These are phyloP conservation scores for Aspergillus sclerotioniger DNA, from an alignment of 495 filamentous ascomycete genomes.

Conservation along the genomic window DNA sequence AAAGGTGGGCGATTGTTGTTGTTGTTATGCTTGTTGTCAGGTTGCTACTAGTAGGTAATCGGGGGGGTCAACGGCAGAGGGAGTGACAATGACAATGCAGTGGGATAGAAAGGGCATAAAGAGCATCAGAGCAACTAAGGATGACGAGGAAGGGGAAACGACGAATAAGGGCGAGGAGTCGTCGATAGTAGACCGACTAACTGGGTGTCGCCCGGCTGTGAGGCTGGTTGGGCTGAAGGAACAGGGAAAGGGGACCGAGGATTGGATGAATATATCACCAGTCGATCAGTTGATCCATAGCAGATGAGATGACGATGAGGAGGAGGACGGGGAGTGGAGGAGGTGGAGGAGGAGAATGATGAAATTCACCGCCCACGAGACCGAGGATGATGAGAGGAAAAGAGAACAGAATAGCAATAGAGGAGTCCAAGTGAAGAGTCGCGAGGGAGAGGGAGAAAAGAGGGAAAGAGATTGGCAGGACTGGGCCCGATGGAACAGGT, in stretches of 20 bases:
- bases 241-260: not conserved
- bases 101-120: not conserved
- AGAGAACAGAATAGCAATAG: not conserved
- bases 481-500: slow-evolving; percentile 1
- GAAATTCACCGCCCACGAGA: slow-evolving; percentile 1
- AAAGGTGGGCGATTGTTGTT: not conserved
- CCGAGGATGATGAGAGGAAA: not conserved
- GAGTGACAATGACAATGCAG: slow-evolving; percentile 15
- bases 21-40: slow-evolving; percentile 1
- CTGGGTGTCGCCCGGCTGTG: not conserved
- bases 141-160: not conserved
- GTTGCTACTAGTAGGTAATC: not conserved
- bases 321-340: not conserved
- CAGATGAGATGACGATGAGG: not conserved
- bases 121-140: not conserved
- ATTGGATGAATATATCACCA: slow-evolving; percentile 1
- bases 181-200: not conserved
- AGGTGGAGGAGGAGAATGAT: not conserved
- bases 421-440: slow-evolving; percentile 1
- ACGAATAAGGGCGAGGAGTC: not conserved
- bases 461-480: slow-evolving; percentile 13
- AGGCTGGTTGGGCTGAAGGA: slow-evolving; percentile 3
- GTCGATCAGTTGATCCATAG: not conserved
- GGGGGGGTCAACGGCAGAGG: slow-evolving; percentile 1
- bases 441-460: not conserved